Evolutionary conservation across 345 rosid species (phyloP).

Genomic region (Salix udensis): DNA sequence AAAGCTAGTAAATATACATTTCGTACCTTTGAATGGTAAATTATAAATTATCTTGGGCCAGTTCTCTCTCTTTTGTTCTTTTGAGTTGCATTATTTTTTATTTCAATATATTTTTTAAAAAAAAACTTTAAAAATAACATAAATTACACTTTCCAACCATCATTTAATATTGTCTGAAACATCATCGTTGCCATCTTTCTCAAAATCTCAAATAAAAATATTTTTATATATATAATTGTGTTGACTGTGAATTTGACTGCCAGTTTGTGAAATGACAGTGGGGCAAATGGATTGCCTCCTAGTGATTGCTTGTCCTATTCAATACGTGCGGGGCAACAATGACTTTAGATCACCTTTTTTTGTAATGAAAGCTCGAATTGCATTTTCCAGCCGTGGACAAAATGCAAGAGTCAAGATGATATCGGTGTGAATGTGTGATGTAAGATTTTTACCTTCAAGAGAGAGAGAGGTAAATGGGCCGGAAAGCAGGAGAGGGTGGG

Average conservation of each 20-base stretch:
- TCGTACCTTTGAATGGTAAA: too few species aligned
- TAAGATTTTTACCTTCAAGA: background rate
- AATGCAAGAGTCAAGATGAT: background rate
- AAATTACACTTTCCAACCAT: too few species aligned
- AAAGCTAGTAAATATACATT: too few species aligned
- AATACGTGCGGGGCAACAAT: background rate
- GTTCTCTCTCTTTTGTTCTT: too few species aligned
- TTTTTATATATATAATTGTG: too few species aligned
- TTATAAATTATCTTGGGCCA: too few species aligned
- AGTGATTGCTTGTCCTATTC: background rate
- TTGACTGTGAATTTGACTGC: conserved; percentile 13
- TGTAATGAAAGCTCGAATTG: background rate
- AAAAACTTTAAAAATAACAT: too few species aligned
- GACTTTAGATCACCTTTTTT: background rate
- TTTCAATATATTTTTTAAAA: too few species aligned
- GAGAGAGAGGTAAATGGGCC: background rate
- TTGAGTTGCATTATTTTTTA: too few species aligned
- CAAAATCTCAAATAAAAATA: too few species aligned
- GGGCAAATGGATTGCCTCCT: background rate
- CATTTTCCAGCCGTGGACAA: background rate
- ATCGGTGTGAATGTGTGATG: background rate
- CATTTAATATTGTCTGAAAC: background rate
- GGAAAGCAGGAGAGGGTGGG: background rate
- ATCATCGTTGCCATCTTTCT: background rate
- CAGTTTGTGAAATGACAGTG: background rate